Conservation (phyloP, 148 eudicot species). For the Fagopyrum homotropicum region DNA sequence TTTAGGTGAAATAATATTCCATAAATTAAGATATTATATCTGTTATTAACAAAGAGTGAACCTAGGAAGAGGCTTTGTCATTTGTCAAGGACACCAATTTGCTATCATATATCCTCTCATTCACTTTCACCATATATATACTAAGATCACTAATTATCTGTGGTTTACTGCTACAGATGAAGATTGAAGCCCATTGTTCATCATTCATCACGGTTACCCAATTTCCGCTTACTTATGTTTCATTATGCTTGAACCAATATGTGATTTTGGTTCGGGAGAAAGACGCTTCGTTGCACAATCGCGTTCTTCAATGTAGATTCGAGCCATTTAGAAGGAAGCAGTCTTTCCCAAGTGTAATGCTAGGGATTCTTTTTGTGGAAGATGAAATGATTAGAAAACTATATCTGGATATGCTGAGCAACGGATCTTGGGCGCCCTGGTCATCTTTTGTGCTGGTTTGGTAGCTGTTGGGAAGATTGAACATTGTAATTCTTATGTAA, state of each 20-base stretch:
- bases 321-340: slow-evolving; percentile 9
- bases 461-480: not conserved
- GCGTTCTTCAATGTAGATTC: not conserved
- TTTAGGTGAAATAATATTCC: no score
- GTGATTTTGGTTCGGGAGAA: not conserved
- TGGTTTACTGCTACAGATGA: not conserved
- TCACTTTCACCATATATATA: no score
- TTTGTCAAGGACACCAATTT: no score
- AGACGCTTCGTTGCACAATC: not conserved
- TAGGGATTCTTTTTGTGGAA: not conserved
- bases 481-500: not conserved
- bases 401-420: slow-evolving; percentile 1
- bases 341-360: not conserved
- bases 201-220: not conserved
- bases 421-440: not conserved
- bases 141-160: not conserved
- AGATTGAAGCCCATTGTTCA: slow-evolving; percentile 1
- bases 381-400: not conserved
- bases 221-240: not conserved
- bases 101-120: no score
- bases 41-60: no score
- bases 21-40: no score
- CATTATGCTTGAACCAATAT: not conserved
- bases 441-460: not conserved
- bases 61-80: no score